Conservation (phyloP, 208 protist genomes). For the Naegleria fowleri region DNA sequence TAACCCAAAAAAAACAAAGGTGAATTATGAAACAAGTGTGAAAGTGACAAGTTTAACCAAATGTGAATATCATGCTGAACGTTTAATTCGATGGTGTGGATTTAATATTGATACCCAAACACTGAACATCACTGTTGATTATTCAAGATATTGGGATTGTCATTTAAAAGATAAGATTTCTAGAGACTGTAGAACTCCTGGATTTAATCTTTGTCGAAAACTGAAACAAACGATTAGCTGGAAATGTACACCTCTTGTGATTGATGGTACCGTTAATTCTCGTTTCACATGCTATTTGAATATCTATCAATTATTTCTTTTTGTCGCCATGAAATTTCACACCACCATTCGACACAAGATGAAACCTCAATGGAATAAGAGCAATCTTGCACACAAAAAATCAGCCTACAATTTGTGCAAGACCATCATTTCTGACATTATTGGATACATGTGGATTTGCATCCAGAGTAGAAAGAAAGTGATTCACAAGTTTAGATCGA, state of each 20-base stretch:
- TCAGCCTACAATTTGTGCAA: neutral
- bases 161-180: neutral
- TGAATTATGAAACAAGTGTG: neutral
- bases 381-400: neutral
- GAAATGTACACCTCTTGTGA: constrained; percentile 6
- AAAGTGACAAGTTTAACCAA: neutral
- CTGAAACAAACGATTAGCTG: constrained; percentile 12
- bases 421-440: neutral
- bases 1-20: neutral
- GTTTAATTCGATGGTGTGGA: neutral
- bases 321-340: constrained; percentile 21
- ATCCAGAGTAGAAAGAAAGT: neutral
- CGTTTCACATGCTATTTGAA: neutral
- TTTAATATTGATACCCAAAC: neutral
- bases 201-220: neutral
- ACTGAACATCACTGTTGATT: neutral
- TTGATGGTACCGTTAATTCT: constrained; percentile 9
- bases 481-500: neutral
- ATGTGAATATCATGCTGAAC: neutral
- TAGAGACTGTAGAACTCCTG: neutral
- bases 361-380: neutral
- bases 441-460: constrained; percentile 25
- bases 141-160: constrained; percentile 5
- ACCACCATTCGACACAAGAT: neutral
- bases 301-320: constrained; percentile 6